Conservation (phyloP, 2,329 filamentous ascomycete genomes). For the Esteya vermicola region DNA sequence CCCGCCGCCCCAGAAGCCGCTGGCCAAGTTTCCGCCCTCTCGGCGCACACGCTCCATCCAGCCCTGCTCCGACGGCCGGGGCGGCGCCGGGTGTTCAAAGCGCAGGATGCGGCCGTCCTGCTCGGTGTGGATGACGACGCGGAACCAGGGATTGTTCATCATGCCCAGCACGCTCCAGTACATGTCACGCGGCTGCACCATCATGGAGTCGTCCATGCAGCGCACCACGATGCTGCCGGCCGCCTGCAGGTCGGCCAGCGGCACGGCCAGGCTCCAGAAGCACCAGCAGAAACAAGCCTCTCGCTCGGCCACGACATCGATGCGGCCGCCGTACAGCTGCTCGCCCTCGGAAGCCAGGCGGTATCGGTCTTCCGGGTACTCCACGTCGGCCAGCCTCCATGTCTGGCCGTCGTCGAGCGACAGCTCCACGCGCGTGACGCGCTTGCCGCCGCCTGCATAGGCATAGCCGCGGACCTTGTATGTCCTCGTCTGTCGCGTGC, state of each 20-base stretch:
- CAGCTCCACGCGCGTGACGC: slow-evolving; percentile 70
- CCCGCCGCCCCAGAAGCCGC: slow-evolving; percentile 75
- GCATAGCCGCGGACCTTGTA: slow-evolving; percentile 71
- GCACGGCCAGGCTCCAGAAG: slow-evolving; percentile 56
- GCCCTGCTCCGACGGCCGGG: slow-evolving; percentile 60
- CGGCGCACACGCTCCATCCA: slow-evolving; percentile 94
- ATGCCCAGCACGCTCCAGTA: slow-evolving; percentile 92
- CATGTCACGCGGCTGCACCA: slow-evolving; percentile 79
- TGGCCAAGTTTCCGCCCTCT: slow-evolving; percentile 61
- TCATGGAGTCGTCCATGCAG: slow-evolving; percentile 83
- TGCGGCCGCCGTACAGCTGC: slow-evolving; percentile 50
- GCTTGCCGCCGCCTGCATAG: slow-evolving; percentile 74
- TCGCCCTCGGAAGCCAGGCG: slow-evolving; percentile 44
- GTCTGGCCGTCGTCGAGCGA: slow-evolving; percentile 67
- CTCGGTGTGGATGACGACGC: slow-evolving; percentile 62
- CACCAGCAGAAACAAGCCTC: slow-evolving; percentile 9
- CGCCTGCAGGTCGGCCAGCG: slow-evolving; percentile 42
- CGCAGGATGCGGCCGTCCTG: slow-evolving; percentile 41
- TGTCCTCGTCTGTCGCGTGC: slow-evolving; percentile 19
- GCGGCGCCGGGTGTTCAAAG: slow-evolving; percentile 84
- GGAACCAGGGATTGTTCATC: slow-evolving; percentile 97
- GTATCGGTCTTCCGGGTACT: slow-evolving; percentile 78
- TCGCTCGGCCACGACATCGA: slow-evolving; percentile 70
- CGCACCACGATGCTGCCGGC: slow-evolving; percentile 66
- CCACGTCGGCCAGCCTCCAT: slow-evolving; percentile 64